These are phyloP conservation scores for Aspergillus brasiliensis DNA, from an alignment of 2,329 filamentous ascomycete species.

Conservation along the genomic window DNA sequence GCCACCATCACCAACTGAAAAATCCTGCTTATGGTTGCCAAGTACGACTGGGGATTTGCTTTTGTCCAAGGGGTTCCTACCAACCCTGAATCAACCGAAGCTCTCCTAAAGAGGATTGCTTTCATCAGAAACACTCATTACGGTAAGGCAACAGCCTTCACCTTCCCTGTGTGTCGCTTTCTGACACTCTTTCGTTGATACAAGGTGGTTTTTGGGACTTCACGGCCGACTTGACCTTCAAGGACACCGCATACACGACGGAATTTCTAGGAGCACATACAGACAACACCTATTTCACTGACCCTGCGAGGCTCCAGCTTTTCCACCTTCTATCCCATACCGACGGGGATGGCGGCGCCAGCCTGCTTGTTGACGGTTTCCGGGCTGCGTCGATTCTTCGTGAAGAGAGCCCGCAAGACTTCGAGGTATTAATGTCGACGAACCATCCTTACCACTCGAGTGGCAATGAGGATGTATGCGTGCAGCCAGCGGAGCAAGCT, in stretches of 20 bases:
- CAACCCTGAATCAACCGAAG: conserved; percentile 69
- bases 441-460: conserved; percentile 78
- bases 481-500: conserved; percentile 69
- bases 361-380: conserved; percentile 85
- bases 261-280: conserved; percentile 82
- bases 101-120: conserved; percentile 76
- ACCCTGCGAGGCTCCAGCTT: conserved; percentile 86
- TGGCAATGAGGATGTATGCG: conserved; percentile 80
- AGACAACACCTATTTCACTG: conserved; percentile 93
- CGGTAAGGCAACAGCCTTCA: conserved; percentile 56
- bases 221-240: conserved; percentile 80
- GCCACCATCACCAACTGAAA: not conserved
- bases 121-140: conserved; percentile 92
- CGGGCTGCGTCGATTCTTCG: conserved; percentile 65
- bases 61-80: conserved; percentile 73
- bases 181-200: conserved; percentile 7
- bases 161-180: not conserved
- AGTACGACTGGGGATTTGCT: conserved; percentile 73
- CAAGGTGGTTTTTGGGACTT: conserved; percentile 77
- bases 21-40: conserved; percentile 13
- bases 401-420: conserved; percentile 58
- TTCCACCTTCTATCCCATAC: conserved; percentile 89
- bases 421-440: conserved; percentile 57
- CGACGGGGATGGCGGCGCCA: conserved; percentile 66
- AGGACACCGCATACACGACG: conserved; percentile 90